Conservation (phyloP, 768 basidiomycete species). For the Candolleomyces aberdarensis region DNA sequence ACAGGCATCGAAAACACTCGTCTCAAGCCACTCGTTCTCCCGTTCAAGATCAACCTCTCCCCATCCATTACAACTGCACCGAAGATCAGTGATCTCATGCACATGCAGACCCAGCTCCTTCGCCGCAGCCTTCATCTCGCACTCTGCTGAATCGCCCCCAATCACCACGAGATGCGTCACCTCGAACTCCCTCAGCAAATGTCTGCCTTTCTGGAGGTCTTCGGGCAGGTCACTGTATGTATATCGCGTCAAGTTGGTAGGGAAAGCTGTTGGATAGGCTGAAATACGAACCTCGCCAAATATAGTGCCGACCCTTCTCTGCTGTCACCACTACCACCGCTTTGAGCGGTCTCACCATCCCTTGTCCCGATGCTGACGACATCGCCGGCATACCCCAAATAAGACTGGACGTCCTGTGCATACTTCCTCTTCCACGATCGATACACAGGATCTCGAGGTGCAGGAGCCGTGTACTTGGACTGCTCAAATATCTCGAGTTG, state of each 20-base stretch:
- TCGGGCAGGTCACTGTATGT: slow-evolving; percentile 51
- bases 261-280: not conserved
- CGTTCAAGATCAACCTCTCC: slow-evolving; percentile 24
- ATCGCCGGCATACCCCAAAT: slow-evolving; percentile 49
- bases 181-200: slow-evolving; percentile 47
- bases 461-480: slow-evolving; percentile 43
- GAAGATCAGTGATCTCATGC: slow-evolving; percentile 35
- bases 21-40: not conserved
- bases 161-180: slow-evolving; percentile 54
- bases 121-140: slow-evolving; percentile 34
- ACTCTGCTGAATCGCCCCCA: slow-evolving; percentile 31
- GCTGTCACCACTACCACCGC: slow-evolving; percentile 14
- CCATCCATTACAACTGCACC: too few relatives aligned
- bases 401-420: slow-evolving; percentile 49
- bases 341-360: too few relatives aligned
- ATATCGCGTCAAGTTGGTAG: not conserved
- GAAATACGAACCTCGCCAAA: slow-evolving; percentile 43
- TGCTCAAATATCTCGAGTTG: slow-evolving; percentile 54
- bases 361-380: slow-evolving; percentile 46
- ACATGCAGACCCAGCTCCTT: not conserved
- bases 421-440: slow-evolving; percentile 57
- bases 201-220: slow-evolving; percentile 46
- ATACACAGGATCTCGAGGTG: slow-evolving; percentile 41
- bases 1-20: not conserved
- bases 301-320: slow-evolving; percentile 28